phyloP scores from a whole-genome alignment of 2,329 filamentous ascomycete genomes.

The Penicillium thymicola region DNA sequence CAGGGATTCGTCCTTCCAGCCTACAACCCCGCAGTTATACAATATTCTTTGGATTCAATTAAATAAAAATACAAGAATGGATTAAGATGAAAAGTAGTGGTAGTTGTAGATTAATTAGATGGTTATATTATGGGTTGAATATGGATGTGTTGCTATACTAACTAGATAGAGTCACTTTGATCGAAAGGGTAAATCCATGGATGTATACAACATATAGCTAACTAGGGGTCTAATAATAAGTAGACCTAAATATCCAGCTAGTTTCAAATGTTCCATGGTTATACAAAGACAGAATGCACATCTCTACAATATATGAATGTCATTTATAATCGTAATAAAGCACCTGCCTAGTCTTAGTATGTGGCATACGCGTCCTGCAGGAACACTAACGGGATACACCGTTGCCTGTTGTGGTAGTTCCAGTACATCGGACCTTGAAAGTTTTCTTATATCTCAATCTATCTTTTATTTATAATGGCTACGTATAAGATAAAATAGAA shows the following conservation, averaged over 20 bases:
- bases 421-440: background rate
- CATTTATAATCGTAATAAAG: background rate
- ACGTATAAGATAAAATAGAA: background rate
- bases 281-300: background rate
- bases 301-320: background rate
- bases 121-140: background rate
- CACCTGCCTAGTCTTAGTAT: background rate
- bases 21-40: background rate
- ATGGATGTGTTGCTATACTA: background rate
- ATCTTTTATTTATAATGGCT: background rate
- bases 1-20: background rate
- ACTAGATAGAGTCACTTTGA: background rate
- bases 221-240: too few relatives aligned
- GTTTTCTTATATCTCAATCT: background rate
- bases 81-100: too few relatives aligned
- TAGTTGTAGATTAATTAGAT: background rate
- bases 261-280: background rate
- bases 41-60: background rate
- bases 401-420: constrained; percentile 9
- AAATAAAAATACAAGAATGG: background rate
- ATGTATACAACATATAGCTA: too few relatives aligned
- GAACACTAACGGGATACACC: constrained; percentile 8
- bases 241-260: background rate
- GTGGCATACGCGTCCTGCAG: constrained; percentile 20
- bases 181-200: background rate